These are phyloP conservation scores for Erythrobasidium hasegawianum DNA, from an alignment of 1,284 basidiomycete species.

Conservation along the genomic window DNA sequence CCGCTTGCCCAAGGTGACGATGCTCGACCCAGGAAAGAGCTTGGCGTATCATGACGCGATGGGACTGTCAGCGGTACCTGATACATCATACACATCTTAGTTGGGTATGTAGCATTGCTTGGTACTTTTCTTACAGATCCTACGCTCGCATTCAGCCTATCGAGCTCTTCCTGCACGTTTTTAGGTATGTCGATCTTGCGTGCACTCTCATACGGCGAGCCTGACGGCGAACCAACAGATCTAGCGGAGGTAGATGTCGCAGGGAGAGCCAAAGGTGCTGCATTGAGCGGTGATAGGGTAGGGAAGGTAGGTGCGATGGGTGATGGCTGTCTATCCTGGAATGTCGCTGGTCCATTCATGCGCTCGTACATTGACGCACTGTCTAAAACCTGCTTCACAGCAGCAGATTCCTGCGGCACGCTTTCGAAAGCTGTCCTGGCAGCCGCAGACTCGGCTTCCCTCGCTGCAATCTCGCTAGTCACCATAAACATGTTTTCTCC, in stretches of 20 bases:
- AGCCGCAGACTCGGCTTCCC: constrained; percentile 2
- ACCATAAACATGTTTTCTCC: constrained; percentile 30
- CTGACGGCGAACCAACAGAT: background rate
- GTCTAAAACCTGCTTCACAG: too few species aligned
- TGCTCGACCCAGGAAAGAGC: constrained; percentile 14
- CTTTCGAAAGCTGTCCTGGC: constrained; percentile 10
- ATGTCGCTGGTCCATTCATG: background rate
- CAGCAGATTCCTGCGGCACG: too few species aligned
- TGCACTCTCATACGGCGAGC: background rate
- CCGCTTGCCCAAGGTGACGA: constrained; percentile 20
- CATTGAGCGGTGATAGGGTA: constrained; percentile 3
- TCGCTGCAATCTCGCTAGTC: constrained; percentile 22
- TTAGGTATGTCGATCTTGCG: constrained; percentile 14
- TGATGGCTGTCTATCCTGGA: background rate
- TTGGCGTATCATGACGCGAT: constrained; percentile 17
- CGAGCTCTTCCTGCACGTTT: constrained; percentile 24
- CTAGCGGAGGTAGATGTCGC: background rate
- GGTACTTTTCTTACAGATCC: constrained; percentile 20
- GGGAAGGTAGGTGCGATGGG: constrained; percentile 24
- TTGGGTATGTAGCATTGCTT: too few species aligned
- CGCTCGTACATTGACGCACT: background rate
- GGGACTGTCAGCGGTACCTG: constrained; percentile 24
- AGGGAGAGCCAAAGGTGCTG: background rate
- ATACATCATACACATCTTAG: background rate
- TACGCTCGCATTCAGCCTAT: constrained; percentile 26